Evolutionary conservation across 2,329 filamentous ascomycete species (phyloP).

Genomic region (Aspergillus proliferans): DNA sequence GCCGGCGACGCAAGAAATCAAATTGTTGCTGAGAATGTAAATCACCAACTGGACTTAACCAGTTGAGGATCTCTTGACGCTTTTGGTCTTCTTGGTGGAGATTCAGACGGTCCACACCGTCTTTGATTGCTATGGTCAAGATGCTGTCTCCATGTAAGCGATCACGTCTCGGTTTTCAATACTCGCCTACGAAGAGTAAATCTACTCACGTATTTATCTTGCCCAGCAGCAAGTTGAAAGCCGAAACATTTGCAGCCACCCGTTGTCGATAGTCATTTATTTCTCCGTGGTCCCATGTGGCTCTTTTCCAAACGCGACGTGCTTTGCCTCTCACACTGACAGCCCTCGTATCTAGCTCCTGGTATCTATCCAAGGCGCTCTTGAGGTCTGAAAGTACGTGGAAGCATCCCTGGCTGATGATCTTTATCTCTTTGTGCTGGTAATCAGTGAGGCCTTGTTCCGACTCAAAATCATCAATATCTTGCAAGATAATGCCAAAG

Average conservation of each 20-base stretch:
- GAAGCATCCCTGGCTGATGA: background rate
- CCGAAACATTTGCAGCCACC: background rate
- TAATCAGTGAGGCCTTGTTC: background rate
- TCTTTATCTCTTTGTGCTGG: background rate
- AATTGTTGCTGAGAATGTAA: background rate
- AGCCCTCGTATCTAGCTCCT: background rate
- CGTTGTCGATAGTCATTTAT: background rate
- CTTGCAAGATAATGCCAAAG: background rate
- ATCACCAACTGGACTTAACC: background rate
- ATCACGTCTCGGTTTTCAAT: too few species aligned
- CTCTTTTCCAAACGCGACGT: background rate
- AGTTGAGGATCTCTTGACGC: background rate
- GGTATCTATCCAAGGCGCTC: background rate
- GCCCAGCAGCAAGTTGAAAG: constrained; percentile 1
- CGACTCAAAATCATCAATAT: background rate
- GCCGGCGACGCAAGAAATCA: background rate
- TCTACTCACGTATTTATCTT: background rate
- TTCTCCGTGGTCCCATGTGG: constrained; percentile 1
- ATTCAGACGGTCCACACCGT: too few species aligned
- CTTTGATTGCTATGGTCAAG: too few species aligned
- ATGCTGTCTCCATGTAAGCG: too few species aligned
- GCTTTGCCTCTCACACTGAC: background rate
- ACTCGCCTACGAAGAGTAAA: too few species aligned
- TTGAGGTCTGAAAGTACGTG: background rate
- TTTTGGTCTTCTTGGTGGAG: too few species aligned